Evolutionary conservation across 306 rosid genomes (phyloP), one percentile per base, ranked within the genome.

Genomic region (Cicer bijugum): DNA sequence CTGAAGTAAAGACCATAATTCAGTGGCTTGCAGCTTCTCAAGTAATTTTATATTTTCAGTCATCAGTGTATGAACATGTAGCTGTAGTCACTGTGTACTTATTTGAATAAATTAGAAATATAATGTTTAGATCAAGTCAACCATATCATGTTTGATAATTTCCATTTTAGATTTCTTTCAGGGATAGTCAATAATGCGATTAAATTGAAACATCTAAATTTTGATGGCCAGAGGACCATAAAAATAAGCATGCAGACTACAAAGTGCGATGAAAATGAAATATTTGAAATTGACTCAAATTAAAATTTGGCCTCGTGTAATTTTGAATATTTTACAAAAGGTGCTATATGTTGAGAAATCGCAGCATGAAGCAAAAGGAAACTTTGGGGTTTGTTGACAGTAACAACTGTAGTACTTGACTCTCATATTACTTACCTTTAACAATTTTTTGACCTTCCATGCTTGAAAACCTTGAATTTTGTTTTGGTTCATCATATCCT

Each of bases 1-100:
- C 96, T 57, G 87, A 91, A 84, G 81, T 93, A 23, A 93, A 93
- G 89, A 6, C 92, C 77, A 81, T 91, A 53, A 81, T 93, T 69
- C 98, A 93, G 67, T 93, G 98, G 98, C 92, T 93, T 77, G 96
- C 98, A 70, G 94, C 97, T 71, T 93, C 98, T 82, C 96, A 91
- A 92, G 97, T 93, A 78, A 83, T 70, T 73, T 74, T 65, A 19
- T 75, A 73, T 69, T 70, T 84, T 59, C 8, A 7, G 42, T 59
- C 37, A n/a, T 80, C 6, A 5, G 55, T n/a, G 5, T 37, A 75
- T 60, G 8, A 43, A 44, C 48, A 20, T 28, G 14, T 43, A 39
- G 39, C 12, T 69, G 12, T 16, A 67, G 65, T 60, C 53, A 12
- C 48, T 52, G 42, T 44, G 28, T 43, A 20, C 65, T 52, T n/a